Percentiles rank a stretch among this genome's conserved stretches.
Evolutionary conservation across 352 stramenopile genomes (phyloP).

Genomic region (Phytopythium mirpurense): DNA sequence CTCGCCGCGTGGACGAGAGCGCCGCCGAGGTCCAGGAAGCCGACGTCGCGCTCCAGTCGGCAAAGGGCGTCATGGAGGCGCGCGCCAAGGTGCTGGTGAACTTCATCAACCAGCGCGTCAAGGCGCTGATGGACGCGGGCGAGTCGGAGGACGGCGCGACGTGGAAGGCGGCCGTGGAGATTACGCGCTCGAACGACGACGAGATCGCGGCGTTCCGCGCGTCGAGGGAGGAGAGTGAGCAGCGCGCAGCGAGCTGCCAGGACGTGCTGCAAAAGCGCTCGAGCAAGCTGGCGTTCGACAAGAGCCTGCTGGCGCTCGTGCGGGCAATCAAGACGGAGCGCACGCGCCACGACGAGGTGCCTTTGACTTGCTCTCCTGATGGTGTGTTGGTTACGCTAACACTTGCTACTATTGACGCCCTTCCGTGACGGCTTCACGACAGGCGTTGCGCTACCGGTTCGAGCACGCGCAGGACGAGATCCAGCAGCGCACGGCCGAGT

Average conservation of each 20-base stretch:
- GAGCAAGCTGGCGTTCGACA: slow-evolving; percentile 23
- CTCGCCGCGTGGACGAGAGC: slow-evolving; percentile 10
- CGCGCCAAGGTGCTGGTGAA: slow-evolving; percentile 25
- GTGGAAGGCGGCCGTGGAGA: slow-evolving; percentile 24
- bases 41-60: slow-evolving; percentile 17
- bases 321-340: slow-evolving; percentile 18
- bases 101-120: slow-evolving; percentile 17
- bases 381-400: too few relatives aligned
- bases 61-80: slow-evolving; percentile 23
- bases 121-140: slow-evolving; percentile 20
- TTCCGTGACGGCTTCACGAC: too few relatives aligned
- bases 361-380: neutral
- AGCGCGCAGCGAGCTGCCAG: slow-evolving; percentile 12
- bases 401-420: too few relatives aligned
- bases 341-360: slow-evolving; percentile 13
- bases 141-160: slow-evolving; percentile 29
- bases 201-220: slow-evolving; percentile 27
- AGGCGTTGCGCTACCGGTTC: slow-evolving; percentile 23
- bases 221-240: slow-evolving; percentile 20
- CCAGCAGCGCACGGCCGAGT: slow-evolving; percentile 10
- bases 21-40: slow-evolving; percentile 17
- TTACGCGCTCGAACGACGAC: slow-evolving; percentile 28
- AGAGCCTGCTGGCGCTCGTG: slow-evolving; percentile 26
- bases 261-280: slow-evolving; percentile 15
- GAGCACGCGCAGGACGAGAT: slow-evolving; percentile 10